These are phyloP conservation scores for Spizellomyces sp. DNA, from an alignment of 192 early-diverging fungal genomes.

Conservation along the genomic window DNA sequence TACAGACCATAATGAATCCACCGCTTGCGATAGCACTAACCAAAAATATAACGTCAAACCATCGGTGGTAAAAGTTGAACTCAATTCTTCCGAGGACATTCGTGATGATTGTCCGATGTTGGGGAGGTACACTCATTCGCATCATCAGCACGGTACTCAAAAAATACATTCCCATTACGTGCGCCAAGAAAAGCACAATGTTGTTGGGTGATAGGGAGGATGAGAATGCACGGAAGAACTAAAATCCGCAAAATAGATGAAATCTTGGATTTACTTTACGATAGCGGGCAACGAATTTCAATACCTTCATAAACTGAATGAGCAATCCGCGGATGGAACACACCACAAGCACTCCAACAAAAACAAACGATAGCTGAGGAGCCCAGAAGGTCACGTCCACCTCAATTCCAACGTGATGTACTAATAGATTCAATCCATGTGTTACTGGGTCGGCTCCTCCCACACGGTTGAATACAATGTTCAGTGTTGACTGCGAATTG, in stretches of 20 bases:
- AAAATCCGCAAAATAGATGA: neutral
- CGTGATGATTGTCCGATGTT: constrained; percentile 82
- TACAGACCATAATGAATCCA: constrained; percentile 54
- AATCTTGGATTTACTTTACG: neutral
- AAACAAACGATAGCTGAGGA: constrained; percentile 88
- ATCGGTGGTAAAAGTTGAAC: constrained; percentile 89
- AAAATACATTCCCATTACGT: constrained; percentile 93
- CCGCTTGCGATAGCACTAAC: constrained; percentile 75
- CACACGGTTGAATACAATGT: constrained; percentile 73
- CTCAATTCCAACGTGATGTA: constrained; percentile 55
- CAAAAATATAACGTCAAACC: constrained; percentile 94
- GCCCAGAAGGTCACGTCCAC: constrained; percentile 85
- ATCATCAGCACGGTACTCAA: constrained; percentile 90
- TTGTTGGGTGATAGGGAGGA: constrained; percentile 72
- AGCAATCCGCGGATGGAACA: constrained; percentile 87
- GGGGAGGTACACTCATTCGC: constrained; percentile 80
- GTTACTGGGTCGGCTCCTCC: constrained; percentile 85
- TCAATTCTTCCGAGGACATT: constrained; percentile 79
- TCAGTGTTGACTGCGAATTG: constrained; percentile 64
- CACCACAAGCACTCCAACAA: constrained; percentile 89
- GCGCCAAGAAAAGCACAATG: constrained; percentile 77
- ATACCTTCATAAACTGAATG: constrained; percentile 75
- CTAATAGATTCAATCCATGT: constrained; percentile 69
- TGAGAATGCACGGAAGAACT: constrained; percentile 71
- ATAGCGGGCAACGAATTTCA: neutral